Evolutionary conservation across 2,329 filamentous ascomycete species (phyloP).

Genomic region (Lasiodiplodia theobromae): DNA sequence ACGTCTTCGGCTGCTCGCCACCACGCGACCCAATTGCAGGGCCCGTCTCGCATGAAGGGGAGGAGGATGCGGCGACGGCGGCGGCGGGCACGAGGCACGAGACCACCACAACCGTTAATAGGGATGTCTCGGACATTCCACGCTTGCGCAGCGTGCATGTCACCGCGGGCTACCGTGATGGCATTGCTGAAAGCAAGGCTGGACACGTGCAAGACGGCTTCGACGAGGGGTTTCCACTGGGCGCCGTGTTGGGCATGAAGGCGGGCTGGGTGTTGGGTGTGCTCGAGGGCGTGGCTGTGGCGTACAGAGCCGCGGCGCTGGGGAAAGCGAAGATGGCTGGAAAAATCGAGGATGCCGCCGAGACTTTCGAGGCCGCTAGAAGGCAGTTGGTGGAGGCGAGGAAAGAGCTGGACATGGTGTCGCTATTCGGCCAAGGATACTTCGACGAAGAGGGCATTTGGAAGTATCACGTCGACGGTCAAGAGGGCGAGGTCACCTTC

Average conservation of each 20-base stretch:
- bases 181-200: conserved; percentile 77
- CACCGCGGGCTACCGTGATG: conserved; percentile 90
- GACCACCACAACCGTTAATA: conserved; percentile 33
- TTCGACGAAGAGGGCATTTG: conserved; percentile 76
- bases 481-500: conserved; percentile 48
- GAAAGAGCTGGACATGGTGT: conserved; percentile 66
- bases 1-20: conserved; percentile 54
- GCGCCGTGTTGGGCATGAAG: conserved; percentile 77
- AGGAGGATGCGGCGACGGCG: no score
- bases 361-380: conserved; percentile 35
- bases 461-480: conserved; percentile 64
- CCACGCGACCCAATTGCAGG: background rate
- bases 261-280: conserved; percentile 79
- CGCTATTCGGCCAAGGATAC: conserved; percentile 70
- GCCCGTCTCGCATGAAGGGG: background rate
- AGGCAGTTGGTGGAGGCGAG: conserved; percentile 55
- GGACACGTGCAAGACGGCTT: conserved; percentile 84
- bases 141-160: conserved; percentile 78
- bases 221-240: conserved; percentile 87
- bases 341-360: conserved; percentile 30
- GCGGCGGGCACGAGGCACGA: no score
- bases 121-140: conserved; percentile 72
- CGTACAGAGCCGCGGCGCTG: conserved; percentile 46
- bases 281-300: conserved; percentile 72
- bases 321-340: conserved; percentile 34